Percentiles rank a stretch among this genome's conserved stretches.
Evolutionary conservation across 371 early-diverging fungal genomes (phyloP).

Genomic region (Entomophthora muscae): DNA sequence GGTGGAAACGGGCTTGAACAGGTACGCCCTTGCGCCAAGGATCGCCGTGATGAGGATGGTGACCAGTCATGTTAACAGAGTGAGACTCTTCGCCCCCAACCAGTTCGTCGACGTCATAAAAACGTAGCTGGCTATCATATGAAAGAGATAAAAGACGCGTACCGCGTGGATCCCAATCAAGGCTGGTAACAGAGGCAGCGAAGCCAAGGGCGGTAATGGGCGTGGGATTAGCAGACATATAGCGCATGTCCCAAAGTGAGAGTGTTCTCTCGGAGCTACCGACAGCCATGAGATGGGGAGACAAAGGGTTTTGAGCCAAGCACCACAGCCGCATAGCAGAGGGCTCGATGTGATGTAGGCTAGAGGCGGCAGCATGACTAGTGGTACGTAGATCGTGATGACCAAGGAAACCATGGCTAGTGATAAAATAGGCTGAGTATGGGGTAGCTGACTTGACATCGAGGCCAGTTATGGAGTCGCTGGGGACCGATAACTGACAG

Average conservation of each 20-base stretch:
- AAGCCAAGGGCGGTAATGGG: neutral
- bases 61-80: neutral
- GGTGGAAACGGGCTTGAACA: neutral
- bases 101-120: neutral
- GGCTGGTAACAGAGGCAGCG: neutral
- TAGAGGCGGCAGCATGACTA: neutral
- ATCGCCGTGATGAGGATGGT: neutral
- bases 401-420: neutral
- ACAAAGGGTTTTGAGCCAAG: neutral
- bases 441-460: neutral
- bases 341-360: neutral
- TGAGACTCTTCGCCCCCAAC: neutral
- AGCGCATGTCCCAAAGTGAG: neutral
- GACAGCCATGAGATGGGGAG: neutral
- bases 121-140: neutral
- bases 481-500: neutral
- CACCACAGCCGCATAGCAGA: neutral
- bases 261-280: neutral
- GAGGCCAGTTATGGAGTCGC: neutral
- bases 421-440: neutral
- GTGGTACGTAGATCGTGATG: neutral
- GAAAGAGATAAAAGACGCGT: neutral
- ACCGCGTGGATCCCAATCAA: neutral
- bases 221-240: neutral
- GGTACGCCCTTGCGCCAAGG: neutral